Conservation (phyloP, 306 rosid species). For the Vigna unguiculata region DNA sequence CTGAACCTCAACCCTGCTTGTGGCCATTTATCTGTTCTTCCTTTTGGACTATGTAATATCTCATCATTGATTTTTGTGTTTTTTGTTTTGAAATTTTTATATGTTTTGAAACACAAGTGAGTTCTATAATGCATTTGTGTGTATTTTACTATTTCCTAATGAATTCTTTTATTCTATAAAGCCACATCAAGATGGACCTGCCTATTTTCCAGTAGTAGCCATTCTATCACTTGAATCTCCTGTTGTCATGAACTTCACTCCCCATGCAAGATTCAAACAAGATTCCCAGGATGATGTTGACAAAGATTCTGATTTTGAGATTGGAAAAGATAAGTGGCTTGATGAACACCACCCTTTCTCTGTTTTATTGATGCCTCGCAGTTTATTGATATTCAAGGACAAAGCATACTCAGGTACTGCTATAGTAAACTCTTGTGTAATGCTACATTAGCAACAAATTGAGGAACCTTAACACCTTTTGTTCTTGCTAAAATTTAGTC, state of each 20-base stretch:
- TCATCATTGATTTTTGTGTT: not conserved
- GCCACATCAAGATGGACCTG: conserved; percentile 96
- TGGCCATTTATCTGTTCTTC: conserved; percentile 30
- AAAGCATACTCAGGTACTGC: conserved; percentile 78
- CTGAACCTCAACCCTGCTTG: conserved; percentile 37
- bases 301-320: conserved; percentile 45
- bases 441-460: not conserved
- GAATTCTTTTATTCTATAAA: conserved; percentile 45
- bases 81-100: conserved; percentile 11
- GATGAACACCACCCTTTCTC: conserved; percentile 64
- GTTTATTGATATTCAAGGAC: conserved; percentile 88
- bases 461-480: not conserved
- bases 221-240: conserved; percentile 90
- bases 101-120: not conserved
- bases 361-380: conserved; percentile 77
- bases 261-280: conserved; percentile 74
- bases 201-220: conserved; percentile 91
- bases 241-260: conserved; percentile 87
- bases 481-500: not conserved
- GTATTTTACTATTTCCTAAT: conserved; percentile 22
- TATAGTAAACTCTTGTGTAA: not conserved
- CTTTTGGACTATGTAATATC: conserved; percentile 12
- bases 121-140: conserved; percentile 14
- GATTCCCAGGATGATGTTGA: conserved; percentile 42
- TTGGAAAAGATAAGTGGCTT: conserved; percentile 50